Evolutionary conservation across 768 basidiomycete species (phyloP).

Genomic region (Leccinum boreale): DNA sequence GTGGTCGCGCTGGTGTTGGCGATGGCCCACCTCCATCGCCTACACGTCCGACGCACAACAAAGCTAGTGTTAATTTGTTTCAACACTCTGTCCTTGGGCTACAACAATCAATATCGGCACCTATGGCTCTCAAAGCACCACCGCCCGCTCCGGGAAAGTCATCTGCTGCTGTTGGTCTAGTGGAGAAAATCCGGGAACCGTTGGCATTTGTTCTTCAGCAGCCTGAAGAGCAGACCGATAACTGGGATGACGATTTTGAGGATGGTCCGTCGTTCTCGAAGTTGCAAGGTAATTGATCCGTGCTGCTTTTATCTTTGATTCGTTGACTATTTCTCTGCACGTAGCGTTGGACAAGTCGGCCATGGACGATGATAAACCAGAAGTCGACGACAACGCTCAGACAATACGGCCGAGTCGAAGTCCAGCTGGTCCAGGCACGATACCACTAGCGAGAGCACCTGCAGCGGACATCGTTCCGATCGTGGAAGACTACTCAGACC

Average conservation of each 20-base stretch:
- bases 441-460: slow-evolving; percentile 60
- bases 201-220: slow-evolving; percentile 63
- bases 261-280: slow-evolving; percentile 88
- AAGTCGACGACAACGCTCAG: slow-evolving; percentile 70
- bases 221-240: slow-evolving; percentile 87
- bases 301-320: not conserved
- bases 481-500: slow-evolving; percentile 90
- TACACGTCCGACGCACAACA: slow-evolving; percentile 32
- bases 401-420: slow-evolving; percentile 78
- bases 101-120: slow-evolving; percentile 34
- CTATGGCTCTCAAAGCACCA: slow-evolving; percentile 24
- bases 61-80: slow-evolving; percentile 24
- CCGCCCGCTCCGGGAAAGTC: slow-evolving; percentile 18
- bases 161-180: slow-evolving; percentile 27
- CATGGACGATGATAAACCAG: slow-evolving; percentile 52
- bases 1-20: slow-evolving; percentile 34
- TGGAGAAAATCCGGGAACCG: slow-evolving; percentile 48
- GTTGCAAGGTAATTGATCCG: slow-evolving; percentile 49
- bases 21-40: slow-evolving; percentile 46
- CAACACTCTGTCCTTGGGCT: slow-evolving; percentile 33
- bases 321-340: not conserved
- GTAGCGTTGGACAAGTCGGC: slow-evolving; percentile 62
- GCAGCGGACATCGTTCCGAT: slow-evolving; percentile 62
- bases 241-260: slow-evolving; percentile 99
- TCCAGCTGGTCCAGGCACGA: slow-evolving; percentile 49